Base-by-base conservation (phyloP, 148 eudicot species). In the Spergularia bocconei region DNA sequence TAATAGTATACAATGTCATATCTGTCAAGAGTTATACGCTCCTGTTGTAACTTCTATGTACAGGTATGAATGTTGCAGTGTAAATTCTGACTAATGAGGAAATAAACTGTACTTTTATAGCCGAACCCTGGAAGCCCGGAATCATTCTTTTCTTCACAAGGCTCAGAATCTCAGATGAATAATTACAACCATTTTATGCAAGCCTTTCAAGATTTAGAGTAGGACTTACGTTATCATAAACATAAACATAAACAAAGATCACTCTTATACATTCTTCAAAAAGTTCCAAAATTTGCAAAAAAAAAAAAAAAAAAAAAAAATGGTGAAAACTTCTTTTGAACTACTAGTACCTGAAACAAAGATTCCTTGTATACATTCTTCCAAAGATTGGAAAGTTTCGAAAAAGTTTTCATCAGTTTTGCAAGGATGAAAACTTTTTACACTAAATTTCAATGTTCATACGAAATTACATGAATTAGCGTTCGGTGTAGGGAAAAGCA, bases 381-480 rank as follows among this genome's bases (percentile, higher is more conserved):
- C 36, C 36, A 29, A 29, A 29, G 36, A 29, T 29, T 29, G 36
- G 36, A 50, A 64, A 53, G 53, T 51, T 52, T 51, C 39, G 19
- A 7, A 54, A 53, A 17, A 29, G 36, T 29, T 29, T 0, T 29
- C 36, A 29, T 29, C 36, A 29, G 47, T 13, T 2, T 25, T n/a
- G 67, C 50, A 48, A 55, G 47, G 17, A 72, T 13, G 13, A 61
- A 73, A 73, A 60, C 39, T 79, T 15, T 48, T 20, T 56, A 52
- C 23, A 48, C 63, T 70, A 64, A 70, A 39, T 64, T 63, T 63
- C 63, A 47, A 56, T 29, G 48, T 70, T 58, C 67, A 63, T 63
- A 70, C 60, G 60, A 55, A 57, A 72, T 80, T 80, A 71, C 79
- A 71, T 71, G 54, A 59, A 65, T 71, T 63, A 57, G 58, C 20